Percentiles rank a stretch among this genome's conserved stretches.
Evolutionary conservation across 176 grass and related monocot genomes (phyloP).

Genomic region (Eleusine indica): DNA sequence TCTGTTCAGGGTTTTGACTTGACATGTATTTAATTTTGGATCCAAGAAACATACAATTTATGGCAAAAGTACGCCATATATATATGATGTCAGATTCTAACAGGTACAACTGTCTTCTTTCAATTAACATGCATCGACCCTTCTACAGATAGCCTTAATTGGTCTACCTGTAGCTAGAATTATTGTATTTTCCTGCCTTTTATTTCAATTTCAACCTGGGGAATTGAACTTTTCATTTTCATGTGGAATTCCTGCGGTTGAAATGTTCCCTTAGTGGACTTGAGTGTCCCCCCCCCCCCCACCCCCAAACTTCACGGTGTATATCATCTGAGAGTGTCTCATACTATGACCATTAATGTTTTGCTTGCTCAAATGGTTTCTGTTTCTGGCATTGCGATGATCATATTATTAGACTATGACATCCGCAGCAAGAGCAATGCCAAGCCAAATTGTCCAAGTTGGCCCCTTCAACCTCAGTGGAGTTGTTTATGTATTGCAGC

Average conservation of each 20-base stretch:
- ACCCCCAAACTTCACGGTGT: background rate
- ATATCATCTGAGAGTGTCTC: background rate
- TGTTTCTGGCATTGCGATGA: background rate
- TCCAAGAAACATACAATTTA: background rate
- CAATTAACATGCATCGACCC: background rate
- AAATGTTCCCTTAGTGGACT: background rate
- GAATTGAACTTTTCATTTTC: background rate
- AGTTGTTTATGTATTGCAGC: background rate
- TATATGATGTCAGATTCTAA: background rate
- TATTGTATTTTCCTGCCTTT: background rate
- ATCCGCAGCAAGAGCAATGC: background rate
- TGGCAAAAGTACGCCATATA: background rate
- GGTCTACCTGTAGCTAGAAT: background rate
- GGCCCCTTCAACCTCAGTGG: background rate
- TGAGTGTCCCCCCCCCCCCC: too few species aligned
- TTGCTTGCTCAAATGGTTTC: background rate
- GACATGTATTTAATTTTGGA: background rate
- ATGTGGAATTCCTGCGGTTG: background rate
- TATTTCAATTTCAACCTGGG: background rate
- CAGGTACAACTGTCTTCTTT: background rate
- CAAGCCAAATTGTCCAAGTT: background rate
- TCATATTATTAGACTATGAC: background rate
- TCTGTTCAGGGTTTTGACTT: background rate
- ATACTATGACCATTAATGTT: background rate
- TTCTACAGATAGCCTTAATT: background rate